These are phyloP conservation scores for Annulohypoxylon truncatum DNA, from an alignment of 2,329 filamentous ascomycete species.

Conservation along the genomic window DNA sequence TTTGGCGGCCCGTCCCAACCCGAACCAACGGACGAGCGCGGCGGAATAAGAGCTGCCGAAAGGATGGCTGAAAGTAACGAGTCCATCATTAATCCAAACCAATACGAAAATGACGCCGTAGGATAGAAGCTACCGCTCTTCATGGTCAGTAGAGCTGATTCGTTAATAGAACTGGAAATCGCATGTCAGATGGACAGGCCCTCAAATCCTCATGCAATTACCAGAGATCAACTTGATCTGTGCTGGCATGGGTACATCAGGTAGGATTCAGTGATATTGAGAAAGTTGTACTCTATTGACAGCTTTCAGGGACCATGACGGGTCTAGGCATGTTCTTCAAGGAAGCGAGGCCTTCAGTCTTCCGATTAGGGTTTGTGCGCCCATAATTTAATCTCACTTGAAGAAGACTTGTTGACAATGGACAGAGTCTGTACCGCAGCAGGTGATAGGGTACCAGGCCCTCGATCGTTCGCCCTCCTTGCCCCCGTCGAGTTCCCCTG, in stretches of 20 bases:
- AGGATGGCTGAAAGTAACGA: constrained; percentile 56
- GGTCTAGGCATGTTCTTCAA: constrained; percentile 64
- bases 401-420: constrained; percentile 4
- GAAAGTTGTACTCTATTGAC: constrained; percentile 5
- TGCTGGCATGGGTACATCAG: constrained; percentile 67
- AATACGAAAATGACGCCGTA: constrained; percentile 65
- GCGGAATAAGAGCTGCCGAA: constrained; percentile 63
- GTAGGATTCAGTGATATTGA: constrained; percentile 54
- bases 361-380: constrained; percentile 45
- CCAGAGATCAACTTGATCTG: constrained; percentile 68
- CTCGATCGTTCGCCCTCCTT: constrained; percentile 63
- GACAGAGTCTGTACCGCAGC: constrained; percentile 65
- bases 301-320: constrained; percentile 56
- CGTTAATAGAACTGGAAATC: constrained; percentile 61
- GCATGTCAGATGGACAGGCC: constrained; percentile 69
- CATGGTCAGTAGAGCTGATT: constrained; percentile 5
- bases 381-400: constrained; percentile 1
- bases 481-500: constrained; percentile 67
- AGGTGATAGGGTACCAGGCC: constrained; percentile 69
- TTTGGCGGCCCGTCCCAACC: constrained; percentile 70
- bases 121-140: not conserved
- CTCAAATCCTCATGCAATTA: constrained; percentile 66
- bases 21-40: constrained; percentile 64
- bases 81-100: constrained; percentile 63
- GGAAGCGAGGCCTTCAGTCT: constrained; percentile 60